These are phyloP conservation scores for Abortiporus biennis DNA, from an alignment of 1,284 basidiomycete species.

Conservation along the genomic window DNA sequence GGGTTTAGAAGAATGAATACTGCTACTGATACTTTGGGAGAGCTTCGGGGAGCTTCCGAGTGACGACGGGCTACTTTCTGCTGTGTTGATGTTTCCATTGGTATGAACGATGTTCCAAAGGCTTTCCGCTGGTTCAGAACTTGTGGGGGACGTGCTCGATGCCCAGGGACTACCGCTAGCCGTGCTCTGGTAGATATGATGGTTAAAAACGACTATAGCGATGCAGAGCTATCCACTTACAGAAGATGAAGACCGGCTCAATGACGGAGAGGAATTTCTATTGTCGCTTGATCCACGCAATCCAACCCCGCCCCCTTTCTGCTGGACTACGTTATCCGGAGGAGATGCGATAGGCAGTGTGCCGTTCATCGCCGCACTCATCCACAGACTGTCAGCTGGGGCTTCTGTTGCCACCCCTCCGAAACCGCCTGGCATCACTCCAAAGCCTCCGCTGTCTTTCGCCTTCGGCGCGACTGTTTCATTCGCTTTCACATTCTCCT, in stretches of 20 bases:
- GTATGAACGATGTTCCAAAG: not conserved
- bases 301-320: no score
- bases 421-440: no score
- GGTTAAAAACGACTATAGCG: no score
- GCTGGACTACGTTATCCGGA: not conserved
- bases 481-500: constrained; percentile 36
- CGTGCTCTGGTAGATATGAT: not conserved
- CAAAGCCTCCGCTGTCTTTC: not conserved
- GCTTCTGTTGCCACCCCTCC: constrained; percentile 1
- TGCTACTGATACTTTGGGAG: no score
- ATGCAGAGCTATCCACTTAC: not conserved
- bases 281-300: no score
- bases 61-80: not conserved
- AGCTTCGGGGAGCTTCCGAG: no score
- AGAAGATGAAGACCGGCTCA: not conserved
- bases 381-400: constrained; percentile 10
- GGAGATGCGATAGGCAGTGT: not conserved
- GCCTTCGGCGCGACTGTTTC: constrained; percentile 41
- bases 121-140: not conserved
- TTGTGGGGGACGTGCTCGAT: not conserved
- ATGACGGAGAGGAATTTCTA: no score
- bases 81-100: not conserved
- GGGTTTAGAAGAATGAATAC: constrained; percentile 1
- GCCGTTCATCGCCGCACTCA: constrained; percentile 5
- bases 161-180: not conserved